phyloP scores from a whole-genome alignment of 495 filamentous ascomycete species.

The Trichoderma reesei region DNA sequence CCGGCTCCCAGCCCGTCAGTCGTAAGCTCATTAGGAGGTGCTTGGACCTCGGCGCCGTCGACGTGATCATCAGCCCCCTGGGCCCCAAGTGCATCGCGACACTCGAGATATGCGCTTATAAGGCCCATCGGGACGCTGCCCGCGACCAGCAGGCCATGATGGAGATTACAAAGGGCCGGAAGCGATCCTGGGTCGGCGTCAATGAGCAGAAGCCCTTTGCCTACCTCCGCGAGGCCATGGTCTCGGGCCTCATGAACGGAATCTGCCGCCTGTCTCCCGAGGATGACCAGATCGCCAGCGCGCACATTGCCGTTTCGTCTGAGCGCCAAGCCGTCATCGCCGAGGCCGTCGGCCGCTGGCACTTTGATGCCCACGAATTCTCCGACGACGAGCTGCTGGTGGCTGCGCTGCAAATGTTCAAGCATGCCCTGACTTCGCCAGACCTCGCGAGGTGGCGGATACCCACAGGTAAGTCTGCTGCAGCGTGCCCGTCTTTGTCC shows the following conservation, averaged over 20 bases:
- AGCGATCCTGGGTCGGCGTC: conserved; percentile 89
- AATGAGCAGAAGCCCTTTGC: conserved; percentile 78
- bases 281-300: conserved; percentile 30
- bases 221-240: conserved; percentile 77
- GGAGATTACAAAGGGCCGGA: conserved; percentile 57
- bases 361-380: conserved; percentile 81
- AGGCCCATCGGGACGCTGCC: conserved; percentile 59
- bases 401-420: conserved; percentile 70
- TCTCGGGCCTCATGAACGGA: conserved; percentile 80
- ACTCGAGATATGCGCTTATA: conserved; percentile 73
- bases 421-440: conserved; percentile 76
- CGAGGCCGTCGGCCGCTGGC: conserved; percentile 66
- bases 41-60: conserved; percentile 74
- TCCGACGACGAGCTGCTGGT: conserved; percentile 80
- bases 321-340: conserved; percentile 55
- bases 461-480: conserved; percentile 49
- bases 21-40: conserved; percentile 47
- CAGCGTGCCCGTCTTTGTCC: background rate
- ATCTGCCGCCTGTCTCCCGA: conserved; percentile 66
- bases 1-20: conserved; percentile 25
- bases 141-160: conserved; percentile 58
- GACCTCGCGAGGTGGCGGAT: conserved; percentile 73
- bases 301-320: conserved; percentile 39
- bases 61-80: conserved; percentile 73
- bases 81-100: conserved; percentile 57